These are phyloP conservation scores for Citrus inodora DNA, from an alignment of 345 rosid species.

Conservation along the genomic window DNA sequence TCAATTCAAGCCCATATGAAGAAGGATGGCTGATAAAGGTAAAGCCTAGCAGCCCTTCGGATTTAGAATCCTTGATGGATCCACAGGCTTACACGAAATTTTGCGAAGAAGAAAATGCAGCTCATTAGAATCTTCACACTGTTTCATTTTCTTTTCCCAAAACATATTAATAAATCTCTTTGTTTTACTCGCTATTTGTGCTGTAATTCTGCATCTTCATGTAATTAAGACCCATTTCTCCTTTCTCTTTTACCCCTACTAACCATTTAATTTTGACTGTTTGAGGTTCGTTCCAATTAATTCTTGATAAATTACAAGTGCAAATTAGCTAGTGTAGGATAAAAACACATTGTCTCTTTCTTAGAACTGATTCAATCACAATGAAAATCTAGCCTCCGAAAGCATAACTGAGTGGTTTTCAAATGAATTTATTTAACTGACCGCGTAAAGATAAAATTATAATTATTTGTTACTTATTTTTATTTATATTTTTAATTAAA, in stretches of 20 bases:
- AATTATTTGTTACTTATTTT: too few species aligned
- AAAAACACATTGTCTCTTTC: too few species aligned
- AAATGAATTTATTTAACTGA: too few species aligned
- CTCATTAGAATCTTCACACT: conserved; percentile 44
- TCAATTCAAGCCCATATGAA: conserved; percentile 84
- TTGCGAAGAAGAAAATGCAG: conserved; percentile 94
- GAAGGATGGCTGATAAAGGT: conserved; percentile 98
- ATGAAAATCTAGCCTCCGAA: too few species aligned
- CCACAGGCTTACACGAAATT: conserved; percentile 76
- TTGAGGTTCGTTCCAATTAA: too few species aligned
- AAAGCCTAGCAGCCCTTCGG: conserved; percentile 79
- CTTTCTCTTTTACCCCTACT: too few species aligned
- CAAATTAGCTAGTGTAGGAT: too few species aligned
- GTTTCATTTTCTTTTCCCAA: not conserved
- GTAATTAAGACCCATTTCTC: conserved; percentile 9
- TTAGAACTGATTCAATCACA: too few species aligned
- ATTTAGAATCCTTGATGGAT: conserved; percentile 71
- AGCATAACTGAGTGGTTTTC: too few species aligned
- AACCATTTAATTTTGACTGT: not conserved
- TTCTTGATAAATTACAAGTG: too few species aligned
- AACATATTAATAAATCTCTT: not conserved
- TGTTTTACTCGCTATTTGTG: not conserved
- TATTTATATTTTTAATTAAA: too few species aligned
- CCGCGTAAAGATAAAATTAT: too few species aligned
- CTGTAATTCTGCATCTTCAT: conserved; percentile 17